Percentiles rank a stretch among this genome's conserved stretches.
Evolutionary conservation across 345 rosid genomes (phyloP).

Genomic region (Eucalyptus sp.): DNA sequence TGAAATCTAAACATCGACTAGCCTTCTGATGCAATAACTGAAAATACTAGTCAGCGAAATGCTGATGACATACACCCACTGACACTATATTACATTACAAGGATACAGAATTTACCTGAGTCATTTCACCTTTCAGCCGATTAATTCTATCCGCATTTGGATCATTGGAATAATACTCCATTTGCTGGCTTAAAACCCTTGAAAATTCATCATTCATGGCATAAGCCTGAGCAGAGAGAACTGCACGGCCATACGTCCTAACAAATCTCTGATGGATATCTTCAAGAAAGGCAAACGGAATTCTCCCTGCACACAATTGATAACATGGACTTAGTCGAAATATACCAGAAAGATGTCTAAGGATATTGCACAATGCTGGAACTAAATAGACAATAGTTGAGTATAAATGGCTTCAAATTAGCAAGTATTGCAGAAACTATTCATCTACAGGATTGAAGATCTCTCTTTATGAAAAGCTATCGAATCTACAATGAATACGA

Average conservation of each 20-base stretch:
- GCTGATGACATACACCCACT: not conserved
- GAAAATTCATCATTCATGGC: slow-evolving; percentile 96
- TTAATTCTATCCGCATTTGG: slow-evolving; percentile 90
- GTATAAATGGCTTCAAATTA: not conserved
- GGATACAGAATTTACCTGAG: slow-evolving; percentile 39
- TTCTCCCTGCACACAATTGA: slow-evolving; percentile 36
- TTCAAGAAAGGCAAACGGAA: slow-evolving; percentile 89
- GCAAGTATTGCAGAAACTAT: not conserved
- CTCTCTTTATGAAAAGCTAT: not conserved
- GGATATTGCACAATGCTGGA: not conserved
- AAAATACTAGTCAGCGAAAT: not conserved
- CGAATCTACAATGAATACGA: not conserved
- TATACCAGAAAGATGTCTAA: not conserved
- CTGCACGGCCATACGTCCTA: slow-evolving; percentile 54
- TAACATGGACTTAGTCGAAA: not conserved
- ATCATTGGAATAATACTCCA: slow-evolving; percentile 76
- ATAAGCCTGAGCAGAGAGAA: slow-evolving; percentile 76
- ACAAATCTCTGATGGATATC: slow-evolving; percentile 94
- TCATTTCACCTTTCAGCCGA: slow-evolving; percentile 90
- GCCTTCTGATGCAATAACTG: not conserved
- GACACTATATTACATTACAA: not conserved
- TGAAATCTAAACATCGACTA: not conserved
- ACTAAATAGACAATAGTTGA: not conserved
- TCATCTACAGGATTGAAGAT: not conserved
- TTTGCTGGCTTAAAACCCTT: slow-evolving; percentile 87